A percentile compares a stretch with the other conserved stretches of the same genome.
Evolutionary conservation across 2,329 filamentous ascomycete species (phyloP).

Genomic region (Epichloe sibirici): DNA sequence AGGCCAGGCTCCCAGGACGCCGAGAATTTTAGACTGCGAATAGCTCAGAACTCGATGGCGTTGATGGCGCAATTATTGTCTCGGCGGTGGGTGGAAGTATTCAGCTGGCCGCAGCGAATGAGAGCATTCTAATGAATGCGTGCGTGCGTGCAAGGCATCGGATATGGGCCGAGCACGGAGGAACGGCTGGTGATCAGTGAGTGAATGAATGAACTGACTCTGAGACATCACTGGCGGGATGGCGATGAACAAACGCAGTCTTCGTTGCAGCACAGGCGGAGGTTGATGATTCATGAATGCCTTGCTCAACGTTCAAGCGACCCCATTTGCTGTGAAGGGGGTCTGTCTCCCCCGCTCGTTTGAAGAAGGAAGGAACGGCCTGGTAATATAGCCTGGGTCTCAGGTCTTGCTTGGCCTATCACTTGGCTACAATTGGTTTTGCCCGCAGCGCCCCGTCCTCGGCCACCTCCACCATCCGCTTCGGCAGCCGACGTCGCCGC

Average conservation of each 20-base stretch:
- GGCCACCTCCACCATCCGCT: background rate
- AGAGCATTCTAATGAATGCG: background rate
- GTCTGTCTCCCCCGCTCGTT: background rate
- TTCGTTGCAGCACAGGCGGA: too few species aligned
- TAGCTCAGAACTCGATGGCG: background rate
- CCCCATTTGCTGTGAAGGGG: too few species aligned
- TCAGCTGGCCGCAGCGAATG: background rate
- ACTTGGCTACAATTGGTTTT: background rate
- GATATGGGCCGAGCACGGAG: too few species aligned
- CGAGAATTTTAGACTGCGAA: background rate
- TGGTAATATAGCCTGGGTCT: background rate
- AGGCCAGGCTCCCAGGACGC: background rate
- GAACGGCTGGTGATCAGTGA: too few species aligned
- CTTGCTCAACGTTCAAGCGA: too few species aligned
- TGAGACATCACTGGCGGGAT: too few species aligned
- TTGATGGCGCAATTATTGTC: background rate
- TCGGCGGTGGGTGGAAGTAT: background rate
- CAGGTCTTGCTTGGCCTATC: background rate
- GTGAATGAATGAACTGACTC: too few species aligned
- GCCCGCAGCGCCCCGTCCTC: background rate
- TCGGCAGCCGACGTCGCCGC: conserved; percentile 1
- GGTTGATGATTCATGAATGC: too few species aligned
- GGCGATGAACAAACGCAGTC: too few species aligned
- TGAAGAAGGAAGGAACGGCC: background rate
- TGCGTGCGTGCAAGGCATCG: background rate